phyloP scores from a whole-genome alignment of 768 basidiomycete species.

The Suillus sp. region DNA sequence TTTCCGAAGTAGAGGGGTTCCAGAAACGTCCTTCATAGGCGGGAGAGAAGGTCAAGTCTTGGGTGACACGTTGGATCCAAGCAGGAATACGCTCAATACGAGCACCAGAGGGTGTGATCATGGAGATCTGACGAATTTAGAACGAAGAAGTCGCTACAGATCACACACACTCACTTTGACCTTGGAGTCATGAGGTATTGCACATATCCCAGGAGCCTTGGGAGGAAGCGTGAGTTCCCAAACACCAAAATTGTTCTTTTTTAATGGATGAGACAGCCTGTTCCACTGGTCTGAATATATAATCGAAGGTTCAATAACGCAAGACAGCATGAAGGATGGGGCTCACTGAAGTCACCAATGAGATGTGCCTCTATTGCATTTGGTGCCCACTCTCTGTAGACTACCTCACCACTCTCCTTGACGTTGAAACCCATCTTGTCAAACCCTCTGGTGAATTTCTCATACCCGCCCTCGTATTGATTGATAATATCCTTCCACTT shows the following conservation, averaged over 20 bases:
- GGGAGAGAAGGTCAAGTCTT: slow-evolving; percentile 86
- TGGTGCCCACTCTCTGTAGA: slow-evolving; percentile 97
- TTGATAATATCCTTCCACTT: slow-evolving; percentile 80
- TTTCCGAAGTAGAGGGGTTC: slow-evolving; percentile 80
- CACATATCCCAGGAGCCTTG: slow-evolving; percentile 63
- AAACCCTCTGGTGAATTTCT: slow-evolving; percentile 61
- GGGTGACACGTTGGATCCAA: slow-evolving; percentile 95
- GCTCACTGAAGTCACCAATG: slow-evolving; percentile 97
- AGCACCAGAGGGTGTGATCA: slow-evolving; percentile 76
- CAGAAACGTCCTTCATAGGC: slow-evolving; percentile 98
- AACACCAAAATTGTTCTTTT: slow-evolving; percentile 79
- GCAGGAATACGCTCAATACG: slow-evolving; percentile 91
- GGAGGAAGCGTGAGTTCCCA: slow-evolving; percentile 86
- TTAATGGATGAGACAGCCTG: slow-evolving; percentile 84
- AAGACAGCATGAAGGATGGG: slow-evolving; percentile 9
- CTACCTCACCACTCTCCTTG: slow-evolving; percentile 61
- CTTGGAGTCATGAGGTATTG: slow-evolving; percentile 94
- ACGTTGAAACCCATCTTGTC: slow-evolving; percentile 74
- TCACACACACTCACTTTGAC: slow-evolving; percentile 64
- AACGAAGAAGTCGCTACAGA: slow-evolving; percentile 8
- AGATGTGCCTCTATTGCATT: slow-evolving; percentile 80
- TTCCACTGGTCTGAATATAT: slow-evolving; percentile 77
- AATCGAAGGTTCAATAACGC: slow-evolving; percentile 14
- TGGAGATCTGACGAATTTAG: slow-evolving; percentile 67
- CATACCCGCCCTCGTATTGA: slow-evolving; percentile 80